Percentiles rank a stretch among this genome's conserved stretches.
Evolutionary conservation across 805 yeast genomes (phyloP).

Genomic region (Schizosaccharomyces octosporus): DNA sequence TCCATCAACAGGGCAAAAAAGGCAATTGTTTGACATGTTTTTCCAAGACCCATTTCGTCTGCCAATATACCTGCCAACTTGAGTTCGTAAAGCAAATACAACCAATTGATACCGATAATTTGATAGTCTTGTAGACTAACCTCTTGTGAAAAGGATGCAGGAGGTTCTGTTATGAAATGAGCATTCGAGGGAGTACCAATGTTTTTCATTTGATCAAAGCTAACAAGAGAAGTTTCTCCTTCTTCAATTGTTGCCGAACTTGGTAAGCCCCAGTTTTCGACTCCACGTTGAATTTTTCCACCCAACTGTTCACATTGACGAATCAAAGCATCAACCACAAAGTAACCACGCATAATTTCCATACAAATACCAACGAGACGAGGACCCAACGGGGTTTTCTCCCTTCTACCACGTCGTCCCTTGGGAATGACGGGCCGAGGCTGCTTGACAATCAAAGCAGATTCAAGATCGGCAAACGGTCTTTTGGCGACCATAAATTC

Average conservation of each 20-base stretch:
- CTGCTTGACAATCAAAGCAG: conserved; percentile 34
- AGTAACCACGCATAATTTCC: conserved; percentile 32
- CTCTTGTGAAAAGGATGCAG: conserved; percentile 52
- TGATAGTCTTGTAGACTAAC: conserved; percentile 54
- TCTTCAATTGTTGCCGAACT: conserved; percentile 10
- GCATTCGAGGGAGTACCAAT: conserved; percentile 8
- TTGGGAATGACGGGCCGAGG: conserved; percentile 9
- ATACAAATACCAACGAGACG: neutral
- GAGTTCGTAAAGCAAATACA: conserved; percentile 68
- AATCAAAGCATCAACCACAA: conserved; percentile 78
- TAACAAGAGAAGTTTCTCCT: conserved; percentile 4
- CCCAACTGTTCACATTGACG: conserved; percentile 69
- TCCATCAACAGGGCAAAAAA: conserved; percentile 74
- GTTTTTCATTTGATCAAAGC: conserved; percentile 1
- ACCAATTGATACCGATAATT: conserved; percentile 87
- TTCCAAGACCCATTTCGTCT: conserved; percentile 96
- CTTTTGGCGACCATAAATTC: conserved; percentile 35
- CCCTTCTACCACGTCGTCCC: conserved; percentile 13
- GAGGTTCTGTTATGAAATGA: conserved; percentile 37
- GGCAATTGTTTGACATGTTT: conserved; percentile 81
- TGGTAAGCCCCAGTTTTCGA: conserved; percentile 52
- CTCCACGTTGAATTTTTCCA: conserved; percentile 38
- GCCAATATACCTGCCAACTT: conserved; percentile 80
- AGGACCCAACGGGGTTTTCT: conserved; percentile 15
- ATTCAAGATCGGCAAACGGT: conserved; percentile 39